A percentile compares a stretch with the other conserved stretches of the same genome.
Evolutionary conservation across 176 grass and related monocot genomes (phyloP).

Genomic region (Lolium rigidum): DNA sequence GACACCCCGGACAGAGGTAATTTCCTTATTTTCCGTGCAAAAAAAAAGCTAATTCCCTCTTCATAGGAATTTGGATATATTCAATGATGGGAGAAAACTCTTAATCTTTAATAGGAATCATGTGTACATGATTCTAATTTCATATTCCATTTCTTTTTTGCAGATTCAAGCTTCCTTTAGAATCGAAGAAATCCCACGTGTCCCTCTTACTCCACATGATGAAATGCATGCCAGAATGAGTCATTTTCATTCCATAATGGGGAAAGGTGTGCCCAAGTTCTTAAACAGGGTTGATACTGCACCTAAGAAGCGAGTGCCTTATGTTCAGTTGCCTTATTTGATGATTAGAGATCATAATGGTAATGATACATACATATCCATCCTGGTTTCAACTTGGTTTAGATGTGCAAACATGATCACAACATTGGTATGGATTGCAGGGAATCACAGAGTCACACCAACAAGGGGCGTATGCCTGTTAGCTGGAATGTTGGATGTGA

Average conservation of each 20-base stretch:
- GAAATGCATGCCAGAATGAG: conserved; percentile 94
- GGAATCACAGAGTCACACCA: conserved; percentile 91
- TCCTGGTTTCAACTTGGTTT: conserved; percentile 9
- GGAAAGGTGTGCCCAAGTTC: conserved; percentile 91
- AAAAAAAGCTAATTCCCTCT: too few relatives aligned
- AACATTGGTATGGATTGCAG: conserved; percentile 50
- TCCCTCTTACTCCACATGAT: conserved; percentile 85
- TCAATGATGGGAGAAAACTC: conserved; percentile 6
- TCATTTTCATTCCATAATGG: conserved; percentile 93
- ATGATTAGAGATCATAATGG: conserved; percentile 96
- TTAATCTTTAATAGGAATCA: conserved; percentile 22
- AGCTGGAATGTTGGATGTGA: conserved; percentile 89
- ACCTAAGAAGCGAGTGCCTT: conserved; percentile 83
- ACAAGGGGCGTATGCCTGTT: conserved; percentile 91
- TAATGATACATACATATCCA: conserved; percentile 31
- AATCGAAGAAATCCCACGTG: conserved; percentile 81
- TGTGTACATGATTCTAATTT: conserved; percentile 5
- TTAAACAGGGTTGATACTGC: conserved; percentile 85
- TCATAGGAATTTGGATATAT: too few relatives aligned
- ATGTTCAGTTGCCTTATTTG: conserved; percentile 96
- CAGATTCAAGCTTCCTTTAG: conserved; percentile 97
- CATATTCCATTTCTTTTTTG: not conserved
- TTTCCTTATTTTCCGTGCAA: too few relatives aligned
- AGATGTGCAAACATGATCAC: not conserved
- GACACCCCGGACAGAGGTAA: conserved; percentile 83